Evolutionary conservation across 2,329 filamentous ascomycete species (phyloP), one percentile per base, ranked within the genome.

Genomic region (Aspergillus fumigatiaffinis): DNA sequence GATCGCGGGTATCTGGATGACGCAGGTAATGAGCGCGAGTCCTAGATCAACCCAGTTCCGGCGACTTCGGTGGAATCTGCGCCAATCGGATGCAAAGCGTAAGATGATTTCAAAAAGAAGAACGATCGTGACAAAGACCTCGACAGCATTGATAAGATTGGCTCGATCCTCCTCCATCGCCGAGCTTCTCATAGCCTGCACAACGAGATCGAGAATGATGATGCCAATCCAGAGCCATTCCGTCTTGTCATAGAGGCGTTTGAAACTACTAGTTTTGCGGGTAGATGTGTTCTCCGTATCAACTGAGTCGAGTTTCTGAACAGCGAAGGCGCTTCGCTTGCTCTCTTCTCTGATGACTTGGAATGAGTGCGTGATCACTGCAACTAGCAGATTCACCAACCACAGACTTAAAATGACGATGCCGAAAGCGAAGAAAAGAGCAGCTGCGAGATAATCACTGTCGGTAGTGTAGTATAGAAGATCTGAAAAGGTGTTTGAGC

Each of bases 321-420:
- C 86, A 4, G 92, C 92, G 73, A 99, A 99, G 3, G 95, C 94
- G 77, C 92, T 97, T 32, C 89, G 87, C 73, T 89, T 92, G 76
- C 91, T 96, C 72, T 99, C 94, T 77, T 99, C 95, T 62, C 94
- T 86, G 66, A 99, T 99, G 63, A 99, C 90, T 72, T 99, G 94
- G 69, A 99, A 99, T 1, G 93, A 97, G 4, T 94, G 96, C 0
- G 94, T 99, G 71, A 99, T 99, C 67, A 99, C 94, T 3, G 94
- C 94, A 69, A 99, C 96, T 50, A 89, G 75, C 76, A 99, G 84
- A 73, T 97, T 97, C 62, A 95, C 92, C 68, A 99, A 84, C 94
- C 94, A 99, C 51, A 99, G 82, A 79, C 91, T 94, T 81, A 99
- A 85, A 62, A 99, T 91, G 68, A 99, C 87, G 70, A 96, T 93